phyloP scores from a whole-genome alignment of 495 filamentous ascomycete species.

The Penicillium robsamsonii region DNA sequence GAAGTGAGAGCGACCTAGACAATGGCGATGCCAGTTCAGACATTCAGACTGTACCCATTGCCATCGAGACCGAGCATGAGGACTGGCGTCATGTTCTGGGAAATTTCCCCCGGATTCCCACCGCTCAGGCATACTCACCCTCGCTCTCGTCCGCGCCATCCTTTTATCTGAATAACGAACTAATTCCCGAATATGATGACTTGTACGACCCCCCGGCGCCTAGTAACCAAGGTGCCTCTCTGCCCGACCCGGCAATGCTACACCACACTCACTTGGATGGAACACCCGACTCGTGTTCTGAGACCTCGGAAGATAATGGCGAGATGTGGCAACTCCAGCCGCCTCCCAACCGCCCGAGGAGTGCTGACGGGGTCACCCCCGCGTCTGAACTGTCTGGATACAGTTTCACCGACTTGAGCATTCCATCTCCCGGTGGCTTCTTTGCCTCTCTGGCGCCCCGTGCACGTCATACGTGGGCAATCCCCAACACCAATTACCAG shows the following conservation, averaged over 20 bases:
- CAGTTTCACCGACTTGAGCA: slow-evolving; percentile 68
- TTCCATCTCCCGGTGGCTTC: slow-evolving; percentile 88
- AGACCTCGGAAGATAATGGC: slow-evolving; percentile 47
- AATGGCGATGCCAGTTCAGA: slow-evolving; percentile 14
- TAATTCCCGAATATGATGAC: slow-evolving; percentile 19
- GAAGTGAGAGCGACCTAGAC: slow-evolving; percentile 21
- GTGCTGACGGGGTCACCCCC: slow-evolving; percentile 46
- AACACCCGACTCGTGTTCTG: slow-evolving; percentile 43
- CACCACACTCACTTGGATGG: slow-evolving; percentile 66
- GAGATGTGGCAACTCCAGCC: slow-evolving; percentile 46
- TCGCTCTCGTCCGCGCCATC: slow-evolving; percentile 6
- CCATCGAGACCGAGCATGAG: slow-evolving; percentile 34
- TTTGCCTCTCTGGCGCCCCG: slow-evolving; percentile 75
- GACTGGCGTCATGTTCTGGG: slow-evolving; percentile 43
- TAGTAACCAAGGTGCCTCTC: slow-evolving; percentile 58
- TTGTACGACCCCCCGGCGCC: slow-evolving; percentile 45
- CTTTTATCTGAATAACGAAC: slow-evolving; percentile 28
- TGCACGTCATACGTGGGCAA: slow-evolving; percentile 74
- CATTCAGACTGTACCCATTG: slow-evolving; percentile 34
- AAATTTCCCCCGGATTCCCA: slow-evolving; percentile 37
- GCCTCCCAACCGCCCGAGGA: slow-evolving; percentile 33
- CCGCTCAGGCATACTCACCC: slow-evolving; percentile 19
- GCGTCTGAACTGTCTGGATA: slow-evolving; percentile 48
- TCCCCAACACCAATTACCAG: slow-evolving; percentile 45
- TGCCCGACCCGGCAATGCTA: slow-evolving; percentile 73